phyloP scores from a whole-genome alignment of 441 rosid species.

The Corymbia calophylla region DNA sequence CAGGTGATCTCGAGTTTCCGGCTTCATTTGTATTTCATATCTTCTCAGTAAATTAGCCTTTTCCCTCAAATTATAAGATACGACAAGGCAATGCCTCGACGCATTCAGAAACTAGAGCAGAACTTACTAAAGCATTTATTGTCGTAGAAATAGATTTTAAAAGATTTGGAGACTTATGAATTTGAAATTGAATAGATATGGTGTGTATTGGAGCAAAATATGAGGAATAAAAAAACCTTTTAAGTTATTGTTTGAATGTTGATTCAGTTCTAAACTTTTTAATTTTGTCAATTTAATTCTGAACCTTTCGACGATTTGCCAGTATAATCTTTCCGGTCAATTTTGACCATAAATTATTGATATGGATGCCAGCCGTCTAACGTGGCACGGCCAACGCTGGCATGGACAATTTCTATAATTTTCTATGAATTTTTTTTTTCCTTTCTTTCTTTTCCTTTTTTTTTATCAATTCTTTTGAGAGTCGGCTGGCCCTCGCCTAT shows the following conservation, averaged over 20 bases:
- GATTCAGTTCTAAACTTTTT: accelerated
- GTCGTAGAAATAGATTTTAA: background rate
- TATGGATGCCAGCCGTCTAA: accelerated
- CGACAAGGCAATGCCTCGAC: background rate
- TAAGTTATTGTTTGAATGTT: accelerated
- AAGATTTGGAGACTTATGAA: background rate
- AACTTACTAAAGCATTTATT: background rate
- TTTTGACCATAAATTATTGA: accelerated
- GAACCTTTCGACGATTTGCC: accelerated
- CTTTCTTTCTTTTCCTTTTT: too few relatives aligned
- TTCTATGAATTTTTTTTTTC: too few relatives aligned
- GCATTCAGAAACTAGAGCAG: background rate
- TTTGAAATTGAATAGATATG: background rate
- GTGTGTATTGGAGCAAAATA: background rate
- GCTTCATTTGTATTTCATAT: background rate
- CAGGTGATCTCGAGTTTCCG: constrained; percentile 3
- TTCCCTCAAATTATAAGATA: background rate
- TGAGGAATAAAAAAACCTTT: accelerated
- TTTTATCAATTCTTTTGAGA: background rate
- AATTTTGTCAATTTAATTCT: accelerated
- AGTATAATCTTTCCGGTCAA: accelerated
- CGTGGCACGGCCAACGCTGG: accelerated
- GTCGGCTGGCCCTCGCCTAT: accelerated
- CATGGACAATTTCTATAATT: too few relatives aligned
- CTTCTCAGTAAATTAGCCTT: background rate